Percentiles rank a stretch among this genome's conserved stretches.
These are phyloP conservation scores for Diaporthe nobilis DNA, from an alignment of 2,329 filamentous ascomycete genomes.

Conservation along the genomic window DNA sequence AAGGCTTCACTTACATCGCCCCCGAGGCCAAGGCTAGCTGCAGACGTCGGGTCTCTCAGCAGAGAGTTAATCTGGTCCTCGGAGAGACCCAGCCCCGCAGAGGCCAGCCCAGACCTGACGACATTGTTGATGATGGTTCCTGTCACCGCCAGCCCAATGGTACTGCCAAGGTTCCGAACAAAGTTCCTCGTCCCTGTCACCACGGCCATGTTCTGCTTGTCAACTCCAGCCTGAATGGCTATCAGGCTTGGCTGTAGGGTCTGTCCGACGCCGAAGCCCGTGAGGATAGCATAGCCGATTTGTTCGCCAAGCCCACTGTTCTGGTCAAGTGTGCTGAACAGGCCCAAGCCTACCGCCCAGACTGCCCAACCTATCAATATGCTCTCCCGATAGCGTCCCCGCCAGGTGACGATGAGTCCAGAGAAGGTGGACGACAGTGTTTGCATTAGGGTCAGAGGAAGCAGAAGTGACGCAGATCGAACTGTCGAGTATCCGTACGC, in stretches of 20 bases:
- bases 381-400: constrained; percentile 37
- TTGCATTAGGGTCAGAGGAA: constrained; percentile 41
- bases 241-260: constrained; percentile 42
- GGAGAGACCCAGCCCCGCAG: neutral
- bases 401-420: constrained; percentile 37
- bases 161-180: constrained; percentile 37
- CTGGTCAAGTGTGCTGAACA: constrained; percentile 35
- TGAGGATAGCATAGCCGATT: constrained; percentile 40
- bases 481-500: constrained; percentile 42
- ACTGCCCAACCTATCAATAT: constrained; percentile 37
- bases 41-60: neutral
- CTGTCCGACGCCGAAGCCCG: constrained; percentile 37
- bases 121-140: constrained; percentile 30
- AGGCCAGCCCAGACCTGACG: constrained; percentile 14
- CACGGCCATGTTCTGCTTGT: constrained; percentile 40
- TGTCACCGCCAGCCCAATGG: constrained; percentile 29
- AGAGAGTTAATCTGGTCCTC: neutral
- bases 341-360: constrained; percentile 39
- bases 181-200: constrained; percentile 42
- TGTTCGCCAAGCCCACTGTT: constrained; percentile 27
- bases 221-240: constrained; percentile 39
- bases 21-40: neutral
- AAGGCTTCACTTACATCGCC: neutral
- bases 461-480: constrained; percentile 38
- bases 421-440: constrained; percentile 39